phyloP scores from a whole-genome alignment of 441 rosid species.

The Jatropha podagrica region DNA sequence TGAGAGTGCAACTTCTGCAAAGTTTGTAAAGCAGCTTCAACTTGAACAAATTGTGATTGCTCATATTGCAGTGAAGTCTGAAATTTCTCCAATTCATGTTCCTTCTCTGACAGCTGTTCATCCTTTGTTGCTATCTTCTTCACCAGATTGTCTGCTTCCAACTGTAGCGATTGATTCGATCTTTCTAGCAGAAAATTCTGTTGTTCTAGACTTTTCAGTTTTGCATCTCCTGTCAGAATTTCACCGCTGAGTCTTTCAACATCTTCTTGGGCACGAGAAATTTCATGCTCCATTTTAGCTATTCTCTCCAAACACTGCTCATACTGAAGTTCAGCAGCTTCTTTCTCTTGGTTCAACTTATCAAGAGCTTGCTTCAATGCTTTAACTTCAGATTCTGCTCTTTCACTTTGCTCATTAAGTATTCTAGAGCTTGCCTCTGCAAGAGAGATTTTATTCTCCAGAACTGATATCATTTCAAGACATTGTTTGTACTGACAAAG shows the following conservation, averaged over 20 bases:
- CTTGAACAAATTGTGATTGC: slow-evolving; percentile 52
- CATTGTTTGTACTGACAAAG: slow-evolving; percentile 71
- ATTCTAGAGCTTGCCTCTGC: slow-evolving; percentile 53
- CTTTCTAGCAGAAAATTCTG: slow-evolving; percentile 52
- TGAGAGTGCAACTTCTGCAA: slow-evolving; percentile 70
- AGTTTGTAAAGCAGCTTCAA: slow-evolving; percentile 56
- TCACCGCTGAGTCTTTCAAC: slow-evolving; percentile 59
- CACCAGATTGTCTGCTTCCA: slow-evolving; percentile 60
- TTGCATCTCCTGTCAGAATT: slow-evolving; percentile 53
- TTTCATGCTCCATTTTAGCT: slow-evolving; percentile 63
- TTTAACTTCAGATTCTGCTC: slow-evolving; percentile 64
- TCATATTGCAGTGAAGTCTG: slow-evolving; percentile 59
- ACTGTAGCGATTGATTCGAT: slow-evolving; percentile 61
- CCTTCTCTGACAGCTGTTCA: slow-evolving; percentile 65
- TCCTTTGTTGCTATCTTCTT: slow-evolving; percentile 67
- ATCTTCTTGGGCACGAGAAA: slow-evolving; percentile 57
- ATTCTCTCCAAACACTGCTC: slow-evolving; percentile 64
- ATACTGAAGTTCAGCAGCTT: slow-evolving; percentile 53
- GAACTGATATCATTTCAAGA: slow-evolving; percentile 58
- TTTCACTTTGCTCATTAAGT: slow-evolving; percentile 51
- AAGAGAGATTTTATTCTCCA: slow-evolving; percentile 57
- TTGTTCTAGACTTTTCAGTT: slow-evolving; percentile 67
- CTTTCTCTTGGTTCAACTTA: slow-evolving; percentile 63
- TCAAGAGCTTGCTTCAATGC: slow-evolving; percentile 56
- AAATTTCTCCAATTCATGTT: slow-evolving; percentile 62